phyloP scores from a whole-genome alignment of 441 rosid species.

The Sinapis alba region DNA sequence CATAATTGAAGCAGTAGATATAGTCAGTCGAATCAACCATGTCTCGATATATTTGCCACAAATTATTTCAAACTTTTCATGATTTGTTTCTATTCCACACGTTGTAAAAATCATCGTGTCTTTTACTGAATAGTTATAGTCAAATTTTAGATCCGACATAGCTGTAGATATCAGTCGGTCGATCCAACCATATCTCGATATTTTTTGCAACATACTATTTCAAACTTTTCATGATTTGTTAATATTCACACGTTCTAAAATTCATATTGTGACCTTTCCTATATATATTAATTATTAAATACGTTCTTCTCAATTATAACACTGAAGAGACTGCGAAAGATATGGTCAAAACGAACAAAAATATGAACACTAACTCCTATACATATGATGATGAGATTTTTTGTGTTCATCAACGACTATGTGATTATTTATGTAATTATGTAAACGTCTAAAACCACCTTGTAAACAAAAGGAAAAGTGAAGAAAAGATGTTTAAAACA shows the following conservation, averaged over 20 bases:
- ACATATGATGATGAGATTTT: not conserved
- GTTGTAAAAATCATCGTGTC: not conserved
- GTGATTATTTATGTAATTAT: not conserved
- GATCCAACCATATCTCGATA: conserved; percentile 22
- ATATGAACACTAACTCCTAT: not conserved
- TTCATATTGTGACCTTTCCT: not conserved
- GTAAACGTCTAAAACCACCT: not conserved
- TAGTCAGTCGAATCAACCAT: conserved; percentile 20
- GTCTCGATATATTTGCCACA: conserved; percentile 10
- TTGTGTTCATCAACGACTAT: not conserved
- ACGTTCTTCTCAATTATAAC: not conserved
- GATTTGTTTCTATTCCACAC: conserved; percentile 11
- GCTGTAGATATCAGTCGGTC: conserved; percentile 17
- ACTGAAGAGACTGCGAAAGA: not conserved
- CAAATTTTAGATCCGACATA: conserved; percentile 10
- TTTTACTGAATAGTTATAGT: not conserved
- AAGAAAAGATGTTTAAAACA: not conserved
- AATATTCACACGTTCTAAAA: not conserved
- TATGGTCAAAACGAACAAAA: not conserved
- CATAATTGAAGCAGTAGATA: conserved; percentile 13
- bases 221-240: conserved; percentile 4
- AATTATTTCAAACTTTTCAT: not conserved
- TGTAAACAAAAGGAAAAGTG: not conserved
- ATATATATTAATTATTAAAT: not conserved
- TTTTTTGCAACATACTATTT: not conserved